phyloP scores from a whole-genome alignment of 2,329 filamentous ascomycete genomes.

The Alternaria infectoria region DNA sequence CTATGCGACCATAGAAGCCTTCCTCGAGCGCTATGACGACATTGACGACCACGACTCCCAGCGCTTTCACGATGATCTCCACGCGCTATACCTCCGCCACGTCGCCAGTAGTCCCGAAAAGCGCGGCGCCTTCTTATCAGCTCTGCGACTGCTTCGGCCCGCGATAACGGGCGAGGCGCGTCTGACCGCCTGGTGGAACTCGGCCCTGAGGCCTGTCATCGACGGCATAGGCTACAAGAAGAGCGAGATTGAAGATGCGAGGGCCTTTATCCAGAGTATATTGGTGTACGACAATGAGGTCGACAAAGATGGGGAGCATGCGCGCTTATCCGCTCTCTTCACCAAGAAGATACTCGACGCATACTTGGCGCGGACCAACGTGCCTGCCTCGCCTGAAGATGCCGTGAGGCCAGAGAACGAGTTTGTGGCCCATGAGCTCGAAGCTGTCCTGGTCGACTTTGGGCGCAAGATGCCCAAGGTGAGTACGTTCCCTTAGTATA shows the following conservation, averaged over 20 bases:
- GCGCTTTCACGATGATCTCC: slow-evolving; percentile 75
- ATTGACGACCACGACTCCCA: slow-evolving; percentile 73
- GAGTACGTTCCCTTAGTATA: background rate
- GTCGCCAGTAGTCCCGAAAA: slow-evolving; percentile 64
- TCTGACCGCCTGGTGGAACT: slow-evolving; percentile 75
- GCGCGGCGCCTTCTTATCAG: slow-evolving; percentile 71
- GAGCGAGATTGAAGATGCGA: slow-evolving; percentile 67
- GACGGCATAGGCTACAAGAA: slow-evolving; percentile 67
- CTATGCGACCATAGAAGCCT: slow-evolving; percentile 66
- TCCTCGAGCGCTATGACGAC: slow-evolving; percentile 70
- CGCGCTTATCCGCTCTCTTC: slow-evolving; percentile 57
- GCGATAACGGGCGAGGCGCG: slow-evolving; percentile 68
- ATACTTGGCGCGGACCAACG: slow-evolving; percentile 52
- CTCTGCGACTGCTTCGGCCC: slow-evolving; percentile 69
- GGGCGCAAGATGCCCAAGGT: slow-evolving; percentile 74
- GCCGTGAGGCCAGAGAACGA: slow-evolving; percentile 52
- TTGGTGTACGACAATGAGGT: slow-evolving; percentile 68
- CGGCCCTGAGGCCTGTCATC: slow-evolving; percentile 63
- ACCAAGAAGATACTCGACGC: slow-evolving; percentile 59
- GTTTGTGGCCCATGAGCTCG: slow-evolving; percentile 56
- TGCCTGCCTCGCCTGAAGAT: slow-evolving; percentile 47
- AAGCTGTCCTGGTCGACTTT: slow-evolving; percentile 60
- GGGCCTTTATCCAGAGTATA: slow-evolving; percentile 69
- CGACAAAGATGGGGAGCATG: slow-evolving; percentile 55
- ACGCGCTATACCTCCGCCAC: slow-evolving; percentile 69